These are phyloP conservation scores for slime mould (Dictyostelium discoideum) DNA, from an alignment of 78 protist genomes.

Conservation along the genomic window dicty_2.7 NC_007091.3:525501-526000, in stretches of 20 bases:
- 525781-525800: slow-evolving; percentile 81
- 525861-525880: slow-evolving; percentile 93
- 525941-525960: slow-evolving; percentile 81
- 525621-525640: slow-evolving; percentile 9
- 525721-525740: slow-evolving; percentile 94
- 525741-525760: slow-evolving; percentile 90
- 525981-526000: slow-evolving; percentile 61
- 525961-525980: slow-evolving; percentile 77
- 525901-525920: slow-evolving; percentile 20
- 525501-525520: slow-evolving; percentile 84
- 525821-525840: slow-evolving; percentile 70
- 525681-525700: slow-evolving; percentile 61
- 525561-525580: slow-evolving; percentile 85
- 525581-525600: slow-evolving; percentile 76
- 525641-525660: slow-evolving; percentile 76
- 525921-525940: slow-evolving; percentile 76
- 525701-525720: slow-evolving; percentile 71
- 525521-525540: slow-evolving; percentile 93
- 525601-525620: slow-evolving; percentile 49
- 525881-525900: slow-evolving; percentile 92
- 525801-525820: slow-evolving; percentile 71
- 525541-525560: slow-evolving; percentile 97
- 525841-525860: slow-evolving; percentile 77
- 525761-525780: slow-evolving; percentile 68
- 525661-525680: slow-evolving; percentile 71